Percentiles rank a stretch among this genome's conserved stretches.
Evolutionary conservation across 805 yeast species (phyloP).

Genomic region (Sugiyamaella smithiae): DNA sequence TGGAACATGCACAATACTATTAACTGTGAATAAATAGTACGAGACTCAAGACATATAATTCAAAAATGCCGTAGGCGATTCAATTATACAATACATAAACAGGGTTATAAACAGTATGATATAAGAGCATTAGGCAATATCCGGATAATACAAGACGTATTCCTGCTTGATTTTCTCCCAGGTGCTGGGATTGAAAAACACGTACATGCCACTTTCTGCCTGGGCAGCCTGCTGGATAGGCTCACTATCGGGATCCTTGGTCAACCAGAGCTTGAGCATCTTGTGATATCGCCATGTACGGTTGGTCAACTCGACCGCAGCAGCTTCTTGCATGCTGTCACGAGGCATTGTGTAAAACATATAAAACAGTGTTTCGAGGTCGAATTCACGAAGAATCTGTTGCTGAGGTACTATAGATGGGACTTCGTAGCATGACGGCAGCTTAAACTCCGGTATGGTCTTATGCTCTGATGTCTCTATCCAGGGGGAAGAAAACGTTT

Average conservation of each 20-base stretch:
- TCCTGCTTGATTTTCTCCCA: slow-evolving; percentile 92
- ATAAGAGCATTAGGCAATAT: slow-evolving; percentile 58
- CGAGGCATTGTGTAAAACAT: slow-evolving; percentile 92
- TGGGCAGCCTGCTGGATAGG: slow-evolving; percentile 79
- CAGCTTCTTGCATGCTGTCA: slow-evolving; percentile 89
- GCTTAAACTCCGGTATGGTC: slow-evolving; percentile 76
- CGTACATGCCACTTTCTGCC: slow-evolving; percentile 88
- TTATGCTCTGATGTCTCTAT: slow-evolving; percentile 84
- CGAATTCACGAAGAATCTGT: slow-evolving; percentile 49
- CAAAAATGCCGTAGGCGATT: too few relatives aligned
- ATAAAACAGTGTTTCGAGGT: slow-evolving; percentile 90
- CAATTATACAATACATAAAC: too few relatives aligned
- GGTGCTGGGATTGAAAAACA: slow-evolving; percentile 90
- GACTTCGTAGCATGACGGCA: slow-evolving; percentile 57
- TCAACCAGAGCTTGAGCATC: slow-evolving; percentile 92
- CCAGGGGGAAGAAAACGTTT: slow-evolving; percentile 90
- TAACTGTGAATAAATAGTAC: too few relatives aligned
- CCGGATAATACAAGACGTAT: slow-evolving; percentile 57
- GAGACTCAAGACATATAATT: too few relatives aligned
- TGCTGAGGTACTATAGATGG: slow-evolving; percentile 44
- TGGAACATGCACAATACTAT: too few relatives aligned
- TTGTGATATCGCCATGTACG: slow-evolving; percentile 98
- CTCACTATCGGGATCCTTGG: slow-evolving; percentile 87
- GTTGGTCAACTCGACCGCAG: slow-evolving; percentile 84
- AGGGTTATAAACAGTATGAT: too few relatives aligned